phyloP scores from a whole-genome alignment of 2,329 filamentous ascomycete genomes.

The Leptographium radiaticola region DNA sequence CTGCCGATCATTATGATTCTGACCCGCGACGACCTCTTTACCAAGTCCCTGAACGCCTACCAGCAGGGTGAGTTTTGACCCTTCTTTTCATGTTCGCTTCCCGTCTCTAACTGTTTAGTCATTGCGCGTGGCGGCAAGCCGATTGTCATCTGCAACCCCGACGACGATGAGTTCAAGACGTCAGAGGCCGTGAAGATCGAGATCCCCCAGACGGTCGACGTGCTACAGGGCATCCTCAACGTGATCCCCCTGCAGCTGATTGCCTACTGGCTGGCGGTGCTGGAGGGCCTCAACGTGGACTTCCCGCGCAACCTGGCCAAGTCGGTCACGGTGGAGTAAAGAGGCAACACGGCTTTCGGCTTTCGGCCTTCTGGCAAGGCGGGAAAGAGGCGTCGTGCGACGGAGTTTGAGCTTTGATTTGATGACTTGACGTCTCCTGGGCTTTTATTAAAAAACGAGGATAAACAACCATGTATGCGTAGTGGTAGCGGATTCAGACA shows the following conservation, averaged over 20 bases:
- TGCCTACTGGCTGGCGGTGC: constrained; percentile 96
- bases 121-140: constrained; percentile 91
- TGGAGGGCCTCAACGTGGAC: constrained; percentile 92
- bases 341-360: neutral
- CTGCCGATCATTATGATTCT: constrained; percentile 99
- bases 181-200: constrained; percentile 94
- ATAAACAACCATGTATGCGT: neutral
- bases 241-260: constrained; percentile 96
- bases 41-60: constrained; percentile 98
- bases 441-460: neutral
- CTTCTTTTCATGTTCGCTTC: neutral
- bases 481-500: neutral
- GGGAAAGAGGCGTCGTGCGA: neutral
- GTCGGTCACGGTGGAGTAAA: constrained; percentile 95
- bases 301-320: constrained; percentile 98
- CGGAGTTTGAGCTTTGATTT: constrained; percentile 1
- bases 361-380: neutral
- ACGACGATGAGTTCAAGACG: constrained; percentile 76
- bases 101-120: constrained; percentile 36
- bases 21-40: constrained; percentile 89
- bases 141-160: constrained; percentile 94
- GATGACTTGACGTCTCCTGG: neutral
- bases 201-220: constrained; percentile 90
- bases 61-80: constrained; percentile 60
- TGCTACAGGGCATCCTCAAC: constrained; percentile 91